These are phyloP conservation scores for Plasmodium sp. DNA, from an alignment of 169 alveolate species.

Conservation along the genomic window DNA sequence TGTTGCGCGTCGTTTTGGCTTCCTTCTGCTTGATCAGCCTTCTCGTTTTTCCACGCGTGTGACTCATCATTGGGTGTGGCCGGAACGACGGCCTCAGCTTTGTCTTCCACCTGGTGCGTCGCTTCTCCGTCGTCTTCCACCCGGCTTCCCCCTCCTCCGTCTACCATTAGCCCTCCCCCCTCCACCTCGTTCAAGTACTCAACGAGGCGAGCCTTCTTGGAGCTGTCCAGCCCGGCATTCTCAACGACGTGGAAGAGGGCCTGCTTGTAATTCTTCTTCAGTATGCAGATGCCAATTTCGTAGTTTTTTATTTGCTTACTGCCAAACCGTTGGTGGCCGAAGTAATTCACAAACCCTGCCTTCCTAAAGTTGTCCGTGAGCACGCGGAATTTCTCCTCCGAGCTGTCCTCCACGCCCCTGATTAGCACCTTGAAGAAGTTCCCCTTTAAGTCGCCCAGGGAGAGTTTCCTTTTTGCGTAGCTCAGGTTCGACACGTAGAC, in stretches of 20 bases:
- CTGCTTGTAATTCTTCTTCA: slow-evolving; percentile 85
- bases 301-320: slow-evolving; percentile 91
- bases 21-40: not conserved
- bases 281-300: slow-evolving; percentile 90
- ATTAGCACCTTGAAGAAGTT: slow-evolving; percentile 92
- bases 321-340: slow-evolving; percentile 96
- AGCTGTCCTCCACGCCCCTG: slow-evolving; percentile 81
- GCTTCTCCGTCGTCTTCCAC: not conserved
- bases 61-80: not conserved
- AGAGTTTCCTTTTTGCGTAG: slow-evolving; percentile 85
- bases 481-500: slow-evolving; percentile 88
- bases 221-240: slow-evolving; percentile 70
- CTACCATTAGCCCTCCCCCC: not conserved
- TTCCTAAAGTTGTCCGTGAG: slow-evolving; percentile 84
- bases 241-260: slow-evolving; percentile 81
- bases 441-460: slow-evolving; percentile 93
- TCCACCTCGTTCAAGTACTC: slow-evolving; percentile 19
- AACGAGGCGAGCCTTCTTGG: slow-evolving; percentile 24
- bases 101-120: not conserved
- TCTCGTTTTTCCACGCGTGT: slow-evolving; percentile 37
- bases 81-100: not conserved
- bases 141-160: not conserved
- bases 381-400: slow-evolving; percentile 56
- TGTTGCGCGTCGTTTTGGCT: not conserved
- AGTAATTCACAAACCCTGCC: slow-evolving; percentile 94